Conservation (phyloP, 1,284 basidiomycete species). For the Ceratorhiza oryzae-sativae region DNA sequence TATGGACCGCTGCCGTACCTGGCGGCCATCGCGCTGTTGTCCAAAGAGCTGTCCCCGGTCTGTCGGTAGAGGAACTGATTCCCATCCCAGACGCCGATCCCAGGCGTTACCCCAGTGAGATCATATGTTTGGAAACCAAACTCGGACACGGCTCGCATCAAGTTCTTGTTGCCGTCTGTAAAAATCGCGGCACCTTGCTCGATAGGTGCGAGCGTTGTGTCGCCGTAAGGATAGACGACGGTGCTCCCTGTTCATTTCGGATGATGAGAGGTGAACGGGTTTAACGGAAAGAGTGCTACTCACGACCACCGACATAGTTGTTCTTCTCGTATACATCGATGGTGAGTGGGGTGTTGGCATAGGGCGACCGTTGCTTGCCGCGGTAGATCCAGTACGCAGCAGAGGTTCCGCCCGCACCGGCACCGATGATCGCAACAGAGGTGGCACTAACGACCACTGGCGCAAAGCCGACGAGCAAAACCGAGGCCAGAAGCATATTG, state of each 20-base stretch:
- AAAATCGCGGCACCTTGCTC: conserved; percentile 87
- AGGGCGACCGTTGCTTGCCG: conserved; percentile 67
- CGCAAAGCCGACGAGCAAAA: neutral
- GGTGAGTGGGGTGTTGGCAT: conserved; percentile 62
- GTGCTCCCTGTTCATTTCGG: conserved; percentile 65
- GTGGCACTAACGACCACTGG: neutral
- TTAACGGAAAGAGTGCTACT: conserved; percentile 51
- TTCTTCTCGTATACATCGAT: conserved; percentile 84
- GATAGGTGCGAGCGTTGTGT: conserved; percentile 66
- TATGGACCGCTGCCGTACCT: conserved; percentile 13
- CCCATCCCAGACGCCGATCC: conserved; percentile 86
- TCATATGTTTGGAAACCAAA: conserved; percentile 73
- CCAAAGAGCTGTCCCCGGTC: conserved; percentile 6
- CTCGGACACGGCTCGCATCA: conserved; percentile 79
- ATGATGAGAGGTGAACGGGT: neutral
- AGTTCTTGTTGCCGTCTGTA: conserved; percentile 79
- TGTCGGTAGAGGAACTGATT: conserved; percentile 59
- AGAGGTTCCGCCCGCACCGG: conserved; percentile 80
- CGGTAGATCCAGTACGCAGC: conserved; percentile 77
- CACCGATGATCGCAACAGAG: conserved; percentile 71
- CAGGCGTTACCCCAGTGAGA: conserved; percentile 62
- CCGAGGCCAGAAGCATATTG: conserved; percentile 5
- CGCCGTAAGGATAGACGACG: conserved; percentile 76
- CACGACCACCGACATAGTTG: conserved; percentile 82
- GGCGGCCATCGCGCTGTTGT: conserved; percentile 5